These are phyloP conservation scores for Cyclotella kingstonii DNA, from an alignment of 108 stramenopile species.

Conservation along the genomic window DNA sequence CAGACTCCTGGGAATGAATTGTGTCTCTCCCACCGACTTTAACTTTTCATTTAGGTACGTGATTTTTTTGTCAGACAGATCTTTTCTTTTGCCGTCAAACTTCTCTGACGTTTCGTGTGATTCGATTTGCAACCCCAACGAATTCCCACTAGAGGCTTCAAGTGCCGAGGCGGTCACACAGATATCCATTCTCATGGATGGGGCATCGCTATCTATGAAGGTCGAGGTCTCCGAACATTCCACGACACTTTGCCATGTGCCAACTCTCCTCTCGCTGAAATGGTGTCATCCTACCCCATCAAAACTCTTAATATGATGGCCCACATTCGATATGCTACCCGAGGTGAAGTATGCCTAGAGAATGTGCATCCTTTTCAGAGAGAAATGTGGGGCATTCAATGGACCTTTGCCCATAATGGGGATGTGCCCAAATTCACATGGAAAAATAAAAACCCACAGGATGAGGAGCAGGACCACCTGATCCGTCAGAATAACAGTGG, in stretches of 20 bases:
- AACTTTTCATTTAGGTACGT: conserved; percentile 62
- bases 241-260: conserved; percentile 69
- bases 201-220: conserved; percentile 85
- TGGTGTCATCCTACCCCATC: conserved; percentile 75
- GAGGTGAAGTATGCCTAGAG: conserved; percentile 68
- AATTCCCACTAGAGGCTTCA: conserved; percentile 44
- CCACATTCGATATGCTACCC: conserved; percentile 90
- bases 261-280: conserved; percentile 69
- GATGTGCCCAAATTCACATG: conserved; percentile 73
- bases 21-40: conserved; percentile 74
- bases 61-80: background rate
- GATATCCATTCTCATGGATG: conserved; percentile 85
- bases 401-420: conserved; percentile 90
- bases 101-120: background rate
- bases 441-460: conserved; percentile 19
- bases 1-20: conserved; percentile 76
- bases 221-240: conserved; percentile 73
- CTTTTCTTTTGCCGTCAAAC: background rate
- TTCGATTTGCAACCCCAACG: background rate
- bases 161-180: conserved; percentile 75
- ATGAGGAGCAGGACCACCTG: conserved; percentile 7
- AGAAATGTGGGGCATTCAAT: conserved; percentile 85
- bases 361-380: conserved; percentile 93
- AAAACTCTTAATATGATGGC: conserved; percentile 85
- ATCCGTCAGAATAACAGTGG: conserved; percentile 16